Evolutionary conservation across 805 yeast genomes (phyloP).

Genomic region (Hanseniaspora meyeri): DNA sequence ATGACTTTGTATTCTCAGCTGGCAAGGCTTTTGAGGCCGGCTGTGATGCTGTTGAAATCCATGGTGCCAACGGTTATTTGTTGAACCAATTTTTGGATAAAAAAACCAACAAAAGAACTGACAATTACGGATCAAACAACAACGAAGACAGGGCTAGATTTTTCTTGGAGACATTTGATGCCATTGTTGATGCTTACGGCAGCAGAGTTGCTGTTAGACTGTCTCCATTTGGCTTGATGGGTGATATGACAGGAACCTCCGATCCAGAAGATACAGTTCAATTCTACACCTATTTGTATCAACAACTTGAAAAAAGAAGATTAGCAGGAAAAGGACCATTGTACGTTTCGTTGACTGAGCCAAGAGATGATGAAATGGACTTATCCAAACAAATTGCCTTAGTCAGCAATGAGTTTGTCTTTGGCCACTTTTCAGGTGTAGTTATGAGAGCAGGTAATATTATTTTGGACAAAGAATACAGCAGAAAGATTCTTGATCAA

Average conservation of each 20-base stretch:
- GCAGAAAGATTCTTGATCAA: slow-evolving; percentile 15
- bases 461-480: background rate
- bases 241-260: slow-evolving; percentile 30
- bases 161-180: slow-evolving; percentile 38
- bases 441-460: slow-evolving; percentile 16
- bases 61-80: slow-evolving; percentile 58
- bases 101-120: slow-evolving; percentile 35
- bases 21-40: slow-evolving; percentile 27
- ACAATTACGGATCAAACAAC: slow-evolving; percentile 40
- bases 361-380: slow-evolving; percentile 27
- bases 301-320: slow-evolving; percentile 32
- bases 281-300: slow-evolving; percentile 30
- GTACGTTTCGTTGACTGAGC: slow-evolving; percentile 35
- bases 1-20: slow-evolving; percentile 36
- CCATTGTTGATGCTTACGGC: slow-evolving; percentile 40
- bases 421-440: slow-evolving; percentile 18
- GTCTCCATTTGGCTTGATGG: slow-evolving; percentile 34
- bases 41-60: slow-evolving; percentile 54
- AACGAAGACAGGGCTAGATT: slow-evolving; percentile 39
- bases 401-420: slow-evolving; percentile 15
- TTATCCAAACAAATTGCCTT: slow-evolving; percentile 9
- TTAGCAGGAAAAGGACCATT: slow-evolving; percentile 30
- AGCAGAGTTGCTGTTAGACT: slow-evolving; percentile 37
- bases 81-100: slow-evolving; percentile 44
- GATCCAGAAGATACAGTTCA: slow-evolving; percentile 30